phyloP scores from a whole-genome alignment of 345 rosid genomes.

The Arabis hirsuta region DNA sequence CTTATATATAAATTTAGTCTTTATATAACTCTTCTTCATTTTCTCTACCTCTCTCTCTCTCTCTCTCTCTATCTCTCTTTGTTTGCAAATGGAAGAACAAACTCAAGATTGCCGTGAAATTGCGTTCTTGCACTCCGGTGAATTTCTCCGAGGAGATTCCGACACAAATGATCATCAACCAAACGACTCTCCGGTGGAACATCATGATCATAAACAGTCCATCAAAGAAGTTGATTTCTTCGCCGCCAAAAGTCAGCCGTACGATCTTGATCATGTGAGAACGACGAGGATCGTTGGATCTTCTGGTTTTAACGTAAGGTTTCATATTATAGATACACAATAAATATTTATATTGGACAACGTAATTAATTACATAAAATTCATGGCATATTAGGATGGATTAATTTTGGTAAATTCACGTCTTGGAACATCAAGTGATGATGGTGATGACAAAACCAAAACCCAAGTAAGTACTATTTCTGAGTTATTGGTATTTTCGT shows the following conservation, averaged over 20 bases:
- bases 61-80: conserved; percentile 8
- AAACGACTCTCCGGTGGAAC: conserved; percentile 27
- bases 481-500: background rate
- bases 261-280: conserved; percentile 43
- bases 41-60: background rate
- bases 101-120: conserved; percentile 59
- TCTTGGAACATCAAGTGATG: conserved; percentile 47
- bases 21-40: conserved; percentile 15
- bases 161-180: conserved; percentile 37
- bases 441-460: conserved; percentile 45
- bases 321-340: conserved; percentile 10
- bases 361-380: conserved; percentile 9
- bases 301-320: conserved; percentile 60
- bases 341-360: background rate
- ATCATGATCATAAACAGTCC: conserved; percentile 40
- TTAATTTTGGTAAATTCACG: conserved; percentile 54
- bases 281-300: conserved; percentile 47
- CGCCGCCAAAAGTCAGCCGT: conserved; percentile 45
- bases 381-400: conserved; percentile 54
- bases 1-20: conserved; percentile 17
- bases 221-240: conserved; percentile 91
- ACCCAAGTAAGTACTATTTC: conserved; percentile 52
- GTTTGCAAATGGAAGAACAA: conserved; percentile 60
- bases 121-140: conserved; percentile 61
- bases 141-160: conserved; percentile 44